phyloP scores from a whole-genome alignment of 495 filamentous ascomycete species.

The Cercophora sp. region DNA sequence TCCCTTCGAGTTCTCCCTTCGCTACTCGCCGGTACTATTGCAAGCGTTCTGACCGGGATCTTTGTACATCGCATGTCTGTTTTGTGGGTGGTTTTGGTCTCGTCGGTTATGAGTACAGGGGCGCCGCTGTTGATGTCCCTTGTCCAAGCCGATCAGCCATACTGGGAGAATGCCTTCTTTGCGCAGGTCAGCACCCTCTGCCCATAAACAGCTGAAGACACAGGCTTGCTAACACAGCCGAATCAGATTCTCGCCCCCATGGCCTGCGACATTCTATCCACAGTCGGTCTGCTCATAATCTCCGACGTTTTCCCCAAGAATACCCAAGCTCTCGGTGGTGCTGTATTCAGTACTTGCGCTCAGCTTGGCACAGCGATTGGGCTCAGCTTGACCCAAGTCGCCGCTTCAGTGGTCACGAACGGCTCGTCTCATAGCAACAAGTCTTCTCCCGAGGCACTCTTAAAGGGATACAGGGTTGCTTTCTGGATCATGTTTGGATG shows the following conservation, averaged over 20 bases:
- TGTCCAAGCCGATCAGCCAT: constrained; percentile 39
- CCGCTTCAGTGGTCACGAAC: constrained; percentile 51
- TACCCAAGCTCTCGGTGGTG: constrained; percentile 58
- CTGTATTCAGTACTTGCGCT: constrained; percentile 57
- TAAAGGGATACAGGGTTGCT: constrained; percentile 55
- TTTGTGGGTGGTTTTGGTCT: constrained; percentile 43
- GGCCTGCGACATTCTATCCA: constrained; percentile 58
- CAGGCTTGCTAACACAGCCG: no score
- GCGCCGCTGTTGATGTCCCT: constrained; percentile 54
- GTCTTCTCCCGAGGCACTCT: constrained; percentile 35
- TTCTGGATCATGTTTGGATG: constrained; percentile 59
- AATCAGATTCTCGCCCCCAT: constrained; percentile 16
- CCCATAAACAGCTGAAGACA: no score
- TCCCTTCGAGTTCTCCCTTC: constrained; percentile 55
- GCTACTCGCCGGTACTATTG: constrained; percentile 47
- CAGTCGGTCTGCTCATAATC: constrained; percentile 59
- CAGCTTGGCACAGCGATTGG: constrained; percentile 60
- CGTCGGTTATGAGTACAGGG: constrained; percentile 40
- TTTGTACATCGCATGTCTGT: constrained; percentile 52
- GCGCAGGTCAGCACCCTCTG: no score
- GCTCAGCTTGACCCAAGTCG: constrained; percentile 54
- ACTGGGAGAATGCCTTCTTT: constrained; percentile 55
- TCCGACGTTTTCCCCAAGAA: constrained; percentile 51
- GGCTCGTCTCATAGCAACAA: constrained; percentile 22
- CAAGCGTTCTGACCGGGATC: constrained; percentile 54